These are phyloP conservation scores for Pyrenula aspistea DNA, from an alignment of 495 filamentous ascomycete species.

Conservation along the genomic window DNA sequence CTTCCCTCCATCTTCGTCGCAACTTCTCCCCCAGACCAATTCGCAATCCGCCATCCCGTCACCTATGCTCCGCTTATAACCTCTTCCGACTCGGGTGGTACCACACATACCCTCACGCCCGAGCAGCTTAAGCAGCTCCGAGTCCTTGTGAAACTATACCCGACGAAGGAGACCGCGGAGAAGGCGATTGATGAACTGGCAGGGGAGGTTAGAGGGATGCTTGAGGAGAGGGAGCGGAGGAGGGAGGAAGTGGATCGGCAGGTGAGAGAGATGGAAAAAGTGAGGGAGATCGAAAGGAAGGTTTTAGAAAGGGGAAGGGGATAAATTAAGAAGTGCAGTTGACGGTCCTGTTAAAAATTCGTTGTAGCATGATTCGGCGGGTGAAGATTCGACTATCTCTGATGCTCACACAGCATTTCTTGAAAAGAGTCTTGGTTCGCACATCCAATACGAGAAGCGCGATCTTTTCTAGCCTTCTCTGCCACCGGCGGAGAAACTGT, in stretches of 20 bases:
- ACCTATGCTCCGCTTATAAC: slow-evolving; percentile 28
- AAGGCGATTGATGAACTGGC: slow-evolving; percentile 28
- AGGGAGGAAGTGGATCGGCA: slow-evolving; percentile 27
- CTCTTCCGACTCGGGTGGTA: slow-evolving; percentile 21
- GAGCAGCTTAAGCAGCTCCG: slow-evolving; percentile 14
- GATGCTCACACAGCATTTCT: too few relatives aligned
- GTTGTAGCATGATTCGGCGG: too few relatives aligned
- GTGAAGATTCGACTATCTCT: too few relatives aligned
- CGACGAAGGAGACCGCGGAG: slow-evolving; percentile 22
- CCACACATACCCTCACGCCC: slow-evolving; percentile 12
- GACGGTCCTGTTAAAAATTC: too few relatives aligned
- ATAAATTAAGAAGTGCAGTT: slow-evolving; percentile 19
- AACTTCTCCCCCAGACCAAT: background rate
- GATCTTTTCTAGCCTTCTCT: too few relatives aligned
- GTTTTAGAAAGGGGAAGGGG: slow-evolving; percentile 7
- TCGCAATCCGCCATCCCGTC: slow-evolving; percentile 14
- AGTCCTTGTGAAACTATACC: slow-evolving; percentile 24
- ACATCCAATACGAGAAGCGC: too few relatives aligned
- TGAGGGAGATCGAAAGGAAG: slow-evolving; percentile 32
- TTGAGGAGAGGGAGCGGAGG: slow-evolving; percentile 27
- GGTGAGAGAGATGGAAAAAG: slow-evolving; percentile 34
- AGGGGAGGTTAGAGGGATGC: slow-evolving; percentile 24
- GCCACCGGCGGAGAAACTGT: too few relatives aligned
- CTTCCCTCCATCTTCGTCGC: slow-evolving; percentile 29
- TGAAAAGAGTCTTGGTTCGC: too few relatives aligned